A percentile compares a stretch with the other conserved stretches of the same genome.
Conservation (phyloP, 306 rosid species). For the Medicago arabica region DNA sequence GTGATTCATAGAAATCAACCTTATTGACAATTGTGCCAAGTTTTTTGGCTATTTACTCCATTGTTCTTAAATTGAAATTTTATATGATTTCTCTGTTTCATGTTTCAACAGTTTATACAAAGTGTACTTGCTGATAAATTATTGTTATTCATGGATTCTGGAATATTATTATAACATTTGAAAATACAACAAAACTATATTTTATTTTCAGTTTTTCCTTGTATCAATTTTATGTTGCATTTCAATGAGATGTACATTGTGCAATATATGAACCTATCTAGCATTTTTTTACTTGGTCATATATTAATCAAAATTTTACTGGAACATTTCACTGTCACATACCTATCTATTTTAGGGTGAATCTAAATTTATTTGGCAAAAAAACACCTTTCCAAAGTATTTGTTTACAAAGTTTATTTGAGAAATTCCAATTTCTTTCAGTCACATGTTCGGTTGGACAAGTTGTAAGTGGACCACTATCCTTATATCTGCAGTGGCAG, state of each 20-base stretch:
- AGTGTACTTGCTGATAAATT: conserved; percentile 62
- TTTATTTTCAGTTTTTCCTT: neutral
- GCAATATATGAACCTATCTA: neutral
- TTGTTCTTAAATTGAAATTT: conserved; percentile 45
- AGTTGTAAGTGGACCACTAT: conserved; percentile 17
- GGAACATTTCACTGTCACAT: too few species aligned
- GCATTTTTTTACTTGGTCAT: too few species aligned
- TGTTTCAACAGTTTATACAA: conserved; percentile 52
- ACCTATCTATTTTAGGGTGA: neutral
- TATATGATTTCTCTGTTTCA: conserved; percentile 40
- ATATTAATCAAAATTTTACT: too few species aligned
- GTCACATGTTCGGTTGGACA: conserved; percentile 2
- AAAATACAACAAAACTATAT: conserved; percentile 45
- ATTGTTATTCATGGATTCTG: conserved; percentile 63
- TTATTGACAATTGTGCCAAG: conserved; percentile 33
- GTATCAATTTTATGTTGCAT: conserved; percentile 4
- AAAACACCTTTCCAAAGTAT: neutral
- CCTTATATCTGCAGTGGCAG: conserved; percentile 11
- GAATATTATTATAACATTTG: conserved; percentile 57
- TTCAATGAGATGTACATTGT: conserved; percentile 1
- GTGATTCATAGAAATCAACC: conserved; percentile 36
- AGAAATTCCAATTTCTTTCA: neutral
- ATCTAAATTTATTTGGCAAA: neutral
- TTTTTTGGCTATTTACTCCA: conserved; percentile 39
- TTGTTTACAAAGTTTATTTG: neutral